Evolutionary conservation across 768 basidiomycete genomes (phyloP).

Genomic region (Trametes coccinea): DNA sequence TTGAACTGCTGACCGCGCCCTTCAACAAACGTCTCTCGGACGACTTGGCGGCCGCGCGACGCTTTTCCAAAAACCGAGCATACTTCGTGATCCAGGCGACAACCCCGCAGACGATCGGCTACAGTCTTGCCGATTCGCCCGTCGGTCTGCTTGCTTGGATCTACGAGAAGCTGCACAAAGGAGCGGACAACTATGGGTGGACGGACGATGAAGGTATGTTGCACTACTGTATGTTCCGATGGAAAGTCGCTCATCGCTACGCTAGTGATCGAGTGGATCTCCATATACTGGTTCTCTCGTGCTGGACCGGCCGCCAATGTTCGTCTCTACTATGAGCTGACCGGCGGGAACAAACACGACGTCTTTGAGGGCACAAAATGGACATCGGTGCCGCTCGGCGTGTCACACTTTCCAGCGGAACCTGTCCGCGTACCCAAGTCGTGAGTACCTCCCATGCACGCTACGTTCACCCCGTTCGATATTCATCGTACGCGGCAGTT

Average conservation of each 20-base stretch:
- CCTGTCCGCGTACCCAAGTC: conserved; percentile 19
- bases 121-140: conserved; percentile 56
- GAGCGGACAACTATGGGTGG: conserved; percentile 51
- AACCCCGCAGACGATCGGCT: conserved; percentile 41
- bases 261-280: conserved; percentile 40
- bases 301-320: conserved; percentile 33
- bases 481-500: not conserved
- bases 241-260: not conserved
- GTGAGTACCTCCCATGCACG: conserved; percentile 19
- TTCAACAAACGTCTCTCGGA: conserved; percentile 38
- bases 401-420: conserved; percentile 35
- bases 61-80: conserved; percentile 33
- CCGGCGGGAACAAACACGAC: not conserved
- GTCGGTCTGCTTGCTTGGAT: conserved; percentile 40
- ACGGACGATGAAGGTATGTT: conserved; percentile 47
- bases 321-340: conserved; percentile 34
- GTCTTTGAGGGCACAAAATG: conserved; percentile 8
- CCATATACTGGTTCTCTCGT: conserved; percentile 38
- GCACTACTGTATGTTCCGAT: too few relatives aligned
- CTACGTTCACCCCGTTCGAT: too few relatives aligned
- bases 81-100: conserved; percentile 35
- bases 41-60: conserved; percentile 27
- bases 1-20: conserved; percentile 32
- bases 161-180: conserved; percentile 31
- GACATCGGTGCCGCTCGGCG: conserved; percentile 31